A percentile compares a stretch with the other conserved stretches of the same genome.
phyloP scores from a whole-genome alignment of 768 basidiomycete genomes.

The Auricularia cornea region DNA sequence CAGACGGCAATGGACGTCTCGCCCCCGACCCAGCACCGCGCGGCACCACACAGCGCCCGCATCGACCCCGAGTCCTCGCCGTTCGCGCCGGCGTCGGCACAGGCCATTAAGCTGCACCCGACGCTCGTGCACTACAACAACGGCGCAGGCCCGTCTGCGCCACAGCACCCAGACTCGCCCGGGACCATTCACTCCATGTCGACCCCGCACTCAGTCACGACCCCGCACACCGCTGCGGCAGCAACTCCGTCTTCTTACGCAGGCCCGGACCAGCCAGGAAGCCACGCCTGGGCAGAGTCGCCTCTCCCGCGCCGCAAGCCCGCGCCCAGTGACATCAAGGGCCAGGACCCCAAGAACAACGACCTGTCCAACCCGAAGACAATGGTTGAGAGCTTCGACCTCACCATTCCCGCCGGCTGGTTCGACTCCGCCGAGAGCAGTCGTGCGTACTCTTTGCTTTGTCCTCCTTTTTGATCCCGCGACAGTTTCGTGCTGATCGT shows the following conservation, averaged over 20 bases:
- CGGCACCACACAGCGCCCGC: neutral
- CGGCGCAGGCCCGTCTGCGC: neutral
- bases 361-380: constrained; percentile 67
- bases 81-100: neutral
- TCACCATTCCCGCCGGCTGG: neutral
- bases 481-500: neutral
- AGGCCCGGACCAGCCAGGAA: constrained; percentile 10
- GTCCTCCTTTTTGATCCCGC: neutral
- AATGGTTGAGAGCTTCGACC: neutral
- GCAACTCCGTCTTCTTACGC: constrained; percentile 14
- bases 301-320: constrained; percentile 9
- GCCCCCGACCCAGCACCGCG: neutral
- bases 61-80: constrained; percentile 1
- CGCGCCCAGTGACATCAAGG: constrained; percentile 41
- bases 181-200: constrained; percentile 11
- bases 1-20: neutral
- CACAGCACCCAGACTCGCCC: constrained; percentile 16
- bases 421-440: neutral
- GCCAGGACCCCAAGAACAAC: constrained; percentile 70
- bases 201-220: constrained; percentile 27
- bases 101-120: neutral
- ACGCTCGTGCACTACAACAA: neutral
- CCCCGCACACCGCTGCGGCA: constrained; percentile 15
- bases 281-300: constrained; percentile 16
- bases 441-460: neutral